A percentile compares a stretch with the other conserved stretches of the same genome.
phyloP scores from a whole-genome alignment of 345 rosid genomes.

The Heritiera fomes region DNA sequence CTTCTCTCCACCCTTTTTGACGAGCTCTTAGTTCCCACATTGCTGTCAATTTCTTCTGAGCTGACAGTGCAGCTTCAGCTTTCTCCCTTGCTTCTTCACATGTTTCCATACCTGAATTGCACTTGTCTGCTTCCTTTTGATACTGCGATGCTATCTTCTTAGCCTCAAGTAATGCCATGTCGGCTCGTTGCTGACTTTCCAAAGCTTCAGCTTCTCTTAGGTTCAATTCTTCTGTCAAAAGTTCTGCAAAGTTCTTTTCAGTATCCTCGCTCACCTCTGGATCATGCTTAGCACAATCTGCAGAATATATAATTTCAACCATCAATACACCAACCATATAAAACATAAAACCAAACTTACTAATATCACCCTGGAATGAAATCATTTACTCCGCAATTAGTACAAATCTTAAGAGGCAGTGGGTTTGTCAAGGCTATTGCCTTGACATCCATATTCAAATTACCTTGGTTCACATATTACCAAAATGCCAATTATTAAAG shows the following conservation, averaged over 20 bases:
- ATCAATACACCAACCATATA: slow-evolving; percentile 1
- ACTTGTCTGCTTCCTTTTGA: slow-evolving; percentile 97
- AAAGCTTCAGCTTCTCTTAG: slow-evolving; percentile 72
- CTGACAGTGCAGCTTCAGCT: slow-evolving; percentile 62
- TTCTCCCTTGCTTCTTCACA: slow-evolving; percentile 97
- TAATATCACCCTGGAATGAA: neutral
- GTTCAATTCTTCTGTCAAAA: slow-evolving; percentile 81
- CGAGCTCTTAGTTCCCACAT: slow-evolving; percentile 86
- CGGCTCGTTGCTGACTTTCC: slow-evolving; percentile 76
- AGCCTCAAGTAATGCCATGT: slow-evolving; percentile 83
- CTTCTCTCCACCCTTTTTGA: slow-evolving; percentile 86
- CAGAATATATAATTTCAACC: neutral
- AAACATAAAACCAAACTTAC: neutral
- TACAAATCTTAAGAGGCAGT: neutral
- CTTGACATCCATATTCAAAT: neutral
- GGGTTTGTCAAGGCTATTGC: neutral
- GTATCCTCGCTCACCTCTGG: slow-evolving; percentile 82
- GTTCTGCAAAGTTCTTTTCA: slow-evolving; percentile 76
- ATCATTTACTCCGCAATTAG: neutral
- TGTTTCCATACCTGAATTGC: slow-evolving; percentile 97
- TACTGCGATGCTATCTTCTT: slow-evolving; percentile 89
- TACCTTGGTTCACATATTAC: slow-evolving; percentile 1
- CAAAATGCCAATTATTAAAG: slow-evolving; percentile 1
- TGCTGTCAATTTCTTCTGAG: slow-evolving; percentile 74
- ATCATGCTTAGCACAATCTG: slow-evolving; percentile 87